A percentile compares a stretch with the other conserved stretches of the same genome.
Evolutionary conservation across 2,329 filamentous ascomycete species (phyloP).

Genomic region (Penicillium janthinellum): DNA sequence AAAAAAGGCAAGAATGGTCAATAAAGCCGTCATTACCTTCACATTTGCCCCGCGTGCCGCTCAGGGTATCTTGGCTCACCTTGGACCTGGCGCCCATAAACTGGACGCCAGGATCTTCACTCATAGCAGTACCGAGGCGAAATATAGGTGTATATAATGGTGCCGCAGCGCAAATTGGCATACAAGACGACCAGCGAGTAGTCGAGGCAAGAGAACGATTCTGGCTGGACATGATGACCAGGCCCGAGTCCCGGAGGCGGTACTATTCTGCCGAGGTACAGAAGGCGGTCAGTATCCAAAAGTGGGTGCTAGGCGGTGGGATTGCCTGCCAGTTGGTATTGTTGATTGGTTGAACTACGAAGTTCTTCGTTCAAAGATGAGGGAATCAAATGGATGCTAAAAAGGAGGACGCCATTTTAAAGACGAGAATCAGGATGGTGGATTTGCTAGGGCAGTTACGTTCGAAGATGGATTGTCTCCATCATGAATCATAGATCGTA

Average conservation of each 20-base stretch:
- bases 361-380: not conserved
- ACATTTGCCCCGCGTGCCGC: constrained; percentile 27
- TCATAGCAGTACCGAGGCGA: constrained; percentile 33
- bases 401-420: not conserved
- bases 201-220: not conserved
- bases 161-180: constrained; percentile 1
- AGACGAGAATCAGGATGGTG: not conserved
- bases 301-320: not conserved
- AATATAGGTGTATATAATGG: not conserved
- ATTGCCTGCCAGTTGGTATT: not conserved
- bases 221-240: constrained; percentile 13
- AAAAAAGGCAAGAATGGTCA: constrained; percentile 18
- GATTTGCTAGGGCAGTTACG: not conserved
- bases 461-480: too few species aligned
- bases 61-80: constrained; percentile 30
- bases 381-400: not conserved
- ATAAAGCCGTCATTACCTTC: constrained; percentile 14
- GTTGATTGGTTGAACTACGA: not conserved
- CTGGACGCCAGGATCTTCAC: constrained; percentile 39
- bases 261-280: constrained; percentile 5
- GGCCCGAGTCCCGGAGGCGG: constrained; percentile 18
- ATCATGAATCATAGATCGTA: not conserved
- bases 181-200: constrained; percentile 1
- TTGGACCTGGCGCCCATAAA: constrained; percentile 43
- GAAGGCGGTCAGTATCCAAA: not conserved